Base-by-base conservation (phyloP, 75 land plant genomes). In the Picea sitchensis region DNA sequence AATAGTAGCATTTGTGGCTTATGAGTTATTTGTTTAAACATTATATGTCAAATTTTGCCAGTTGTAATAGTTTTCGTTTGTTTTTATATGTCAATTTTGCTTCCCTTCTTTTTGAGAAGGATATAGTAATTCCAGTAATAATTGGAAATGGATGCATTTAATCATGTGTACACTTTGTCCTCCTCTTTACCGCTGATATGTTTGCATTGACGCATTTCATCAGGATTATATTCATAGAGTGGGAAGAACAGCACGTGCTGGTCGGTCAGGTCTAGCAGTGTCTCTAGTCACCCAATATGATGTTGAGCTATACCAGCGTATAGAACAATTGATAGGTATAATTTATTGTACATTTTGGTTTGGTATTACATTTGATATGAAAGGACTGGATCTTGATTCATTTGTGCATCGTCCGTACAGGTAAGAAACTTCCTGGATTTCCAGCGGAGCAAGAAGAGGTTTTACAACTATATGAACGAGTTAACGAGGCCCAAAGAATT, bases 221-320 rank as follows among this genome's bases (percentile, higher is more conserved):
- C 82, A 94, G 98, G 95, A 94, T 80, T 96, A 96, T 64, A 87
- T 92, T 36, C 99, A 96, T 75, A 81, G 99, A 69, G 99, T 94
- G 3, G 99, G 99, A 38, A 91, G 99, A 86, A 96, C 99, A 75
- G 99, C 99, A 58, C 87, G 99, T 62, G 99, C 98, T 38, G 99
- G 99, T 20, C 81, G 99, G 26, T 91, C 99, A 62, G 99, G 99
- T 9, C 83, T 93, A 34, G 99, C 97, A n/a, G 85, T 96, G 41
- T 96, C 98, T 36, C 65, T 96, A 36, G 93, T 96, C 20, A 92
- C 94, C 72, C 98, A 92, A 77, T 96, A 94, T 79, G 99, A 96
- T 23, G 86, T 96, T 26, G 95, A 88, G 77, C 91, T 92, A 83
- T 96, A 80, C 83, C 54, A 85, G 41, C 91, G 81, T 64, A 96